phyloP scores from a whole-genome alignment of 768 basidiomycete genomes.

The Amanita exitialis region DNA sequence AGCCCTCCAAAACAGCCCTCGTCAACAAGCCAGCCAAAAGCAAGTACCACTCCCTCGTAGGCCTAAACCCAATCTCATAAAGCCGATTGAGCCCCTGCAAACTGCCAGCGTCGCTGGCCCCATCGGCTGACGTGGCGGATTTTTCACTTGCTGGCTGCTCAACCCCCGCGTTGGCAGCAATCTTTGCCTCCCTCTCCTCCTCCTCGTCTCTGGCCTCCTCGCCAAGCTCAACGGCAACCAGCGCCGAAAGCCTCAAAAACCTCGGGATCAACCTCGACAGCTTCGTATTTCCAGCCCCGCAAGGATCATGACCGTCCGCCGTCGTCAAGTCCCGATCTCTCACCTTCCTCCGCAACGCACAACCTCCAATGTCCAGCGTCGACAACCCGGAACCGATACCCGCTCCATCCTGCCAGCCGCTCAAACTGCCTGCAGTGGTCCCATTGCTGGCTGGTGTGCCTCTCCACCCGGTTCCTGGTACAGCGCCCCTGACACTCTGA shows the following conservation, averaged over 20 bases:
- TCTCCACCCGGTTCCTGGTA: background rate
- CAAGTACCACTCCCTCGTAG: slow-evolving; percentile 76
- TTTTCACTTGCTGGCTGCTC: background rate
- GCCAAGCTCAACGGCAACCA: slow-evolving; percentile 70
- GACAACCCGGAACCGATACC: slow-evolving; percentile 67
- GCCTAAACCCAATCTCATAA: slow-evolving; percentile 45
- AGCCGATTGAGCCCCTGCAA: slow-evolving; percentile 12
- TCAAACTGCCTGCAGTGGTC: slow-evolving; percentile 36
- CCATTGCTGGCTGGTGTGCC: background rate
- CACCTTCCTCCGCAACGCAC: slow-evolving; percentile 43
- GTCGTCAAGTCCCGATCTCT: slow-evolving; percentile 8
- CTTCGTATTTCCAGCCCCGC: slow-evolving; percentile 52
- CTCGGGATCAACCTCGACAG: slow-evolving; percentile 56
- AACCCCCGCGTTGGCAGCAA: background rate
- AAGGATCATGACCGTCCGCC: slow-evolving; percentile 8
- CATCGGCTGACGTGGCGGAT: slow-evolving; percentile 8
- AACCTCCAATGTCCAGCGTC: slow-evolving; percentile 44
- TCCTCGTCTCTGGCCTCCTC: slow-evolving; percentile 55
- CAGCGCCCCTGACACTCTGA: background rate
- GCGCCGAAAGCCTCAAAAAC: slow-evolving; percentile 69
- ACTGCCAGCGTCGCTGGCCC: slow-evolving; percentile 9
- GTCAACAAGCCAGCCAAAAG: slow-evolving; percentile 69
- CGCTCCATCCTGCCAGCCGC: slow-evolving; percentile 67
- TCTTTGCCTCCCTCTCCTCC: slow-evolving; percentile 17
- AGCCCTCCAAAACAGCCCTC: slow-evolving; percentile 79